Evolutionary conservation across 148 eudicot genomes (phyloP), one percentile per base, ranked within the genome.

Genomic region (Rhododendron williamsianum): DNA sequence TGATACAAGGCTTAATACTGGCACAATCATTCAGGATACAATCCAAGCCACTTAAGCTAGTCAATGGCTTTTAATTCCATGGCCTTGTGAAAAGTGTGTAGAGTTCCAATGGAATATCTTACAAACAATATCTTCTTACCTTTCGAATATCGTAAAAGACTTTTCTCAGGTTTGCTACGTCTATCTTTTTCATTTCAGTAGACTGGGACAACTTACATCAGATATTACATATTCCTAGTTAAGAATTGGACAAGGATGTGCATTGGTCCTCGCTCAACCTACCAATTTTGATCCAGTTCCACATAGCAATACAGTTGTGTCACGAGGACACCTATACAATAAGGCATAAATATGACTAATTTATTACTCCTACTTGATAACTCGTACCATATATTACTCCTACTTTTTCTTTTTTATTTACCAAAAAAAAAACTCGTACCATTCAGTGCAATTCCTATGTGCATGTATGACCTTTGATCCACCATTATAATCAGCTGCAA

Each of bases 401-500:
- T 21, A 43, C 21, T 80, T 19, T 81, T 27, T 27, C 27, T 27
- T 27, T 27, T 27, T 27, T 27, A 27, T 27, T 27, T 27, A 27
- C 27, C 27, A 27, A 27, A 27, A 27, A 27, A 27, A 27, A 27
- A 52, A 11, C 76, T 78, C 81, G 33, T 93, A 97, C 98, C 99
- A 95, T 90, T 95, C 98, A 15, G 94, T 81, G 83, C 99, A 97
- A 87, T 87, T 89, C 86, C 90, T 94, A 89, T 97, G 99, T 2
- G 91, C 91, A 84, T 92, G 96, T 78, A 94, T 88, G 86, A 92
- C 86, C 84, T 85, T 87, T 54, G 87, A 80, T 82, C 86, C 93
- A 81, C 90, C 94, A 58, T 58, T 78, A 77, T 89, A 82, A 90
- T 88, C 89, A 45, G 85, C 89, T 38, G 89, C 48, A 81, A 95